Evolutionary conservation across 148 eudicot genomes (phyloP), one percentile per base, ranked within the genome.

Genomic region (Bassia scoparia): DNA sequence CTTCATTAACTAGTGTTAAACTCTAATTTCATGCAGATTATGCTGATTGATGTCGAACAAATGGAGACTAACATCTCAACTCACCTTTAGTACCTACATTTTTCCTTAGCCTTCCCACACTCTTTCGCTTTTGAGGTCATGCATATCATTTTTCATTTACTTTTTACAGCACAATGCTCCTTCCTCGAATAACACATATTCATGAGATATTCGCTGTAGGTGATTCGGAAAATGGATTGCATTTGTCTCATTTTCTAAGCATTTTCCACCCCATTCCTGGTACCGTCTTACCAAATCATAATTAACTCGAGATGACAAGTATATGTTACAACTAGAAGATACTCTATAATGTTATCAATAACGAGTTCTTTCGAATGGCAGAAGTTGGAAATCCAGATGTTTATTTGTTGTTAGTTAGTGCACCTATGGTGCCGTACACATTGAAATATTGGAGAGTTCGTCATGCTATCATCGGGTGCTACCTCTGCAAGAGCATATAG

Each of bases 401-500:
- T 48, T 93, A 88, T 86, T 90, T 93, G 56, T 76, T 90, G 63
- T 90, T 93, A 60, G 97, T 90, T 68, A n/a, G n/a, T n/a, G 86
- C 97, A 7, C 98, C 98, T 1, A 80, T 82, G 49, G 77, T 89
- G 64, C 79, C 90, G 0, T 44, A 85, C 78, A 74, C 69, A 18
- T 17, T 86, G 21, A 87, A 83, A n/a, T n/a, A n/a, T n/a, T n/a
- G 81, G 86, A 85, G 37, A 77, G 77, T 66, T 89, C 89, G 97
- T 91, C n/a, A 73, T 95, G 77, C 80, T 93, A 8, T 70, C 10
- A 91, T 93, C 23, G 95, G 93, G 21, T 93, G 98, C 72, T 91
- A 91, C 79, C 82, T 93, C 81, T 93, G 41, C 98, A 93, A 83
- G 95, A 93, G 72, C 98, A 93, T 83, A 85, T 93, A 76, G 95